These are phyloP conservation scores for Cryphonectria nitschkei DNA, from an alignment of 2,329 filamentous ascomycete species.

Conservation along the genomic window DNA sequence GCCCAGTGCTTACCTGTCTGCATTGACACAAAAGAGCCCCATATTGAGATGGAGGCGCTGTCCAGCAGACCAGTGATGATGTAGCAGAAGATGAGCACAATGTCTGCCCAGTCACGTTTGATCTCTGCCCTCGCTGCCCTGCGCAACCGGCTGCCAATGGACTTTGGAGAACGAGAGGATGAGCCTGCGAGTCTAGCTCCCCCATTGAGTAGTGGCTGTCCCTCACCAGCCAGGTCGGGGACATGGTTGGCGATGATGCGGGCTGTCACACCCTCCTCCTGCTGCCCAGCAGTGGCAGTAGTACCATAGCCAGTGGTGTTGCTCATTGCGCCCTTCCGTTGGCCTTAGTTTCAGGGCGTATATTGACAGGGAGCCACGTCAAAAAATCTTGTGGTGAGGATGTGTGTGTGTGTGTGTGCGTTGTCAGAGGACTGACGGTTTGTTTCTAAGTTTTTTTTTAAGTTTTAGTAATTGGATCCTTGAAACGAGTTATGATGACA, in stretches of 20 bases:
- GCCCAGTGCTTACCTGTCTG: constrained; percentile 63
- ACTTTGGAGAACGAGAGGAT: constrained; percentile 28
- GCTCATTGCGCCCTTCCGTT: constrained; percentile 14
- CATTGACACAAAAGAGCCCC: constrained; percentile 83
- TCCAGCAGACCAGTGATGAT: constrained; percentile 78
- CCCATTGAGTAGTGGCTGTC: constrained; percentile 41
- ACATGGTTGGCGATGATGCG: constrained; percentile 21
- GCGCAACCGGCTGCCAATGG: constrained; percentile 36
- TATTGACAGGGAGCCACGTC: background rate
- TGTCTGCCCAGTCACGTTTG: constrained; percentile 65
- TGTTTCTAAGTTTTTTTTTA: background rate
- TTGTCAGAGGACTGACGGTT: background rate
- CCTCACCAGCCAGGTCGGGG: constrained; percentile 34
- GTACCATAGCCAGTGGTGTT: constrained; percentile 20
- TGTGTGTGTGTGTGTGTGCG: background rate
- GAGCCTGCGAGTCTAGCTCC: constrained; percentile 3
- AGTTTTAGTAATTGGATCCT: background rate
- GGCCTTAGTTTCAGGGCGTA: background rate
- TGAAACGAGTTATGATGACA: background rate
- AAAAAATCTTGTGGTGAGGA: background rate
- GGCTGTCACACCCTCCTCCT: constrained; percentile 6
- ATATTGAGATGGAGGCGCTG: constrained; percentile 75
- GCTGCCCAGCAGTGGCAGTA: constrained; percentile 21
- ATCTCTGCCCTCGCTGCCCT: constrained; percentile 51
- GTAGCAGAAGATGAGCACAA: constrained; percentile 73